These are phyloP conservation scores for Arxiozyma slooffiae DNA, from an alignment of 1,139 yeast species.

Conservation along the genomic window DNA sequence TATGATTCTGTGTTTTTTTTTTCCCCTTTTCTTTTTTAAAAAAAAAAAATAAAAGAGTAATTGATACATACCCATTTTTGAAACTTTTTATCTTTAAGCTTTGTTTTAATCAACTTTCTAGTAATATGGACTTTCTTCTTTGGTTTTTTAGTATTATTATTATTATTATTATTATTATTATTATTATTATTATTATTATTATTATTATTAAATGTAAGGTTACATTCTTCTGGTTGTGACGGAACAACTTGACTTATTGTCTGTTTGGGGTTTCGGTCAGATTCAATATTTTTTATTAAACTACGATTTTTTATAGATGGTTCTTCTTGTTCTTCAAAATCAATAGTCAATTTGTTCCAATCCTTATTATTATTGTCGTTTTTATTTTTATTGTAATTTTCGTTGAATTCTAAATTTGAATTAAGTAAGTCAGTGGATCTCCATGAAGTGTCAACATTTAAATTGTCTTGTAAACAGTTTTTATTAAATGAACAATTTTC, in stretches of 20 bases:
- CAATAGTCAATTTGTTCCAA: background rate
- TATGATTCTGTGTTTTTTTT: no score
- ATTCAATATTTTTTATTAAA: no score
- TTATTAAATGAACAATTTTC: background rate
- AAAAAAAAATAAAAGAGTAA: no score
- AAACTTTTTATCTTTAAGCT: conserved; percentile 21
- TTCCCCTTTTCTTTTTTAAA: no score
- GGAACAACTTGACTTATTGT: background rate
- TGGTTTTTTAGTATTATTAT: background rate
- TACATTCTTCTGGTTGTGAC: background rate
- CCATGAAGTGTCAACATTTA: background rate
- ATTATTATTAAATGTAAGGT: no score
- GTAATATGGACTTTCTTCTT: conserved; percentile 12
- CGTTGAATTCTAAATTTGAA: background rate
- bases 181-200: background rate
- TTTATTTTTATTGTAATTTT: no score
- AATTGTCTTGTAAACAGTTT: background rate
- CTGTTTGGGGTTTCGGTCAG: background rate
- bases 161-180: no score
- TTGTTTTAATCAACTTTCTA: conserved; percentile 16
- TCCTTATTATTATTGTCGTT: background rate
- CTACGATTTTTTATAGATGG: background rate
- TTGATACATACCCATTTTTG: conserved; percentile 24
- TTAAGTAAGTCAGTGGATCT: background rate
- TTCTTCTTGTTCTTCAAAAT: background rate